These are phyloP conservation scores for Skeletonema marinoi DNA, from an alignment of 108 stramenopile species.

Conservation along the genomic window DNA sequence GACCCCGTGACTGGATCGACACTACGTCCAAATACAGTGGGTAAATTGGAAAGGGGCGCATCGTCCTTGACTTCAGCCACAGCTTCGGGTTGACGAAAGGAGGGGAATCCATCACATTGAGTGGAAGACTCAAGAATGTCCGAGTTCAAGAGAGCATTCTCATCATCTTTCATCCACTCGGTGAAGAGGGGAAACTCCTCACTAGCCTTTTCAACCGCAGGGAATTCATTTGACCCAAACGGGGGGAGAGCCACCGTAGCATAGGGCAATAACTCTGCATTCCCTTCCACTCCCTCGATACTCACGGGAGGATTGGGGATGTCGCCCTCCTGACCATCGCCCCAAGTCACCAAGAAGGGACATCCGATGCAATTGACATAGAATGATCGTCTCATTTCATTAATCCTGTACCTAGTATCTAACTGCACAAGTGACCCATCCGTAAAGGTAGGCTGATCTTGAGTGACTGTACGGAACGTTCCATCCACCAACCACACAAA, in stretches of 20 bases:
- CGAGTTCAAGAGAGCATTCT: slow-evolving; percentile 3
- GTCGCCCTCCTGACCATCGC: not conserved
- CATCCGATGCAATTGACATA: slow-evolving; percentile 29
- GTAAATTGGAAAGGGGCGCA: not conserved
- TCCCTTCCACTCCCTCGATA: slow-evolving; percentile 28
- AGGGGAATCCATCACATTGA: slow-evolving; percentile 6
- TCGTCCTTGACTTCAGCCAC: not conserved
- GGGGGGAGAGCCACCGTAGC: not conserved
- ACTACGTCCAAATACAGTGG: slow-evolving; percentile 1
- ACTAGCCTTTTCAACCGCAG: not conserved
- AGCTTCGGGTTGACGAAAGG: slow-evolving; percentile 11
- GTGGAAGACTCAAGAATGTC: not conserved
- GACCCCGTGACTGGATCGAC: not conserved
- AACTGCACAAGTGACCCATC: slow-evolving; percentile 18
- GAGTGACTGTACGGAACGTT: slow-evolving; percentile 20
- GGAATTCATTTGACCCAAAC: slow-evolving; percentile 4
- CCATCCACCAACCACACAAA: slow-evolving; percentile 37
- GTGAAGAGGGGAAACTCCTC: slow-evolving; percentile 7
- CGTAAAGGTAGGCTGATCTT: slow-evolving; percentile 13
- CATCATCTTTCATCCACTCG: slow-evolving; percentile 8
- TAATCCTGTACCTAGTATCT: slow-evolving; percentile 5
- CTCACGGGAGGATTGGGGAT: slow-evolving; percentile 22
- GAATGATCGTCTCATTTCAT: not conserved
- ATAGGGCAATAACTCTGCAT: slow-evolving; percentile 13
- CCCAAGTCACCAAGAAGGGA: not conserved